A percentile compares a stretch with the other conserved stretches of the same genome.
Conservation (phyloP, 164 flowering plant species). For the Vitis riparia region DNA sequence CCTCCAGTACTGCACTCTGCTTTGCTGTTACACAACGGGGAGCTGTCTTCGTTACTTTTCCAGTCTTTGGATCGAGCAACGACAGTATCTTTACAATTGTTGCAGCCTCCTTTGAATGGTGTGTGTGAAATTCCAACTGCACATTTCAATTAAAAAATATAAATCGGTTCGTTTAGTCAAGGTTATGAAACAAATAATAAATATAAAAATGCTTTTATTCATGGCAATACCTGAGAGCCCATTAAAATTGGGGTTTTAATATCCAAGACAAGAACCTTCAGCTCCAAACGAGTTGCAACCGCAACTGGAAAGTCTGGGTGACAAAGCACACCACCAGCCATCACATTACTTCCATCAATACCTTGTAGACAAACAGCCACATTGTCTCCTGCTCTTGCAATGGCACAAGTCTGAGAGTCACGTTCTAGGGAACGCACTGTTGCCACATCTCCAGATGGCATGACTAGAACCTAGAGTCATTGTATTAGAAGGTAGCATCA, state of each 20-base stretch:
- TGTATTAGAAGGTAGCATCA: no score
- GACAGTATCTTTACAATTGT: conserved; percentile 66
- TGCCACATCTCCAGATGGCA: conserved; percentile 78
- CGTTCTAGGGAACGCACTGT: conserved; percentile 68
- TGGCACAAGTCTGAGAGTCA: conserved; percentile 53
- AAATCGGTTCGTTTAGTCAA: background rate
- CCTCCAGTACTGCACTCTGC: conserved; percentile 90
- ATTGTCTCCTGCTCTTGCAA: conserved; percentile 93
- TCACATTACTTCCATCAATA: conserved; percentile 57
- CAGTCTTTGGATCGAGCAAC: conserved; percentile 80
- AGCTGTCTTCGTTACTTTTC: conserved; percentile 68
- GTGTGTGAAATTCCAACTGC: conserved; percentile 89
- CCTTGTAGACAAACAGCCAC: conserved; percentile 75
- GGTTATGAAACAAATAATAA: background rate
- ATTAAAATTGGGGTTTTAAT: conserved; percentile 60
- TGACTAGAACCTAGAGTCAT: conserved; percentile 64
- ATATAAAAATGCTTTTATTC: background rate
- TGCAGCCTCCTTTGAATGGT: conserved; percentile 89
- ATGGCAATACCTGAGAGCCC: conserved; percentile 70
- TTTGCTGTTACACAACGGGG: conserved; percentile 77
- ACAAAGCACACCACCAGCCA: conserved; percentile 87
- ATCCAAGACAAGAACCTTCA: conserved; percentile 83
- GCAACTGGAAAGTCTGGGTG: conserved; percentile 91
- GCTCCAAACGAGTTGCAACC: conserved; percentile 66
- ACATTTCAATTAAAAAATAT: conserved; percentile 7